Base-by-base conservation (phyloP, 2,329 filamentous ascomycete genomes). In the Colletotrichum sp. region DNA sequence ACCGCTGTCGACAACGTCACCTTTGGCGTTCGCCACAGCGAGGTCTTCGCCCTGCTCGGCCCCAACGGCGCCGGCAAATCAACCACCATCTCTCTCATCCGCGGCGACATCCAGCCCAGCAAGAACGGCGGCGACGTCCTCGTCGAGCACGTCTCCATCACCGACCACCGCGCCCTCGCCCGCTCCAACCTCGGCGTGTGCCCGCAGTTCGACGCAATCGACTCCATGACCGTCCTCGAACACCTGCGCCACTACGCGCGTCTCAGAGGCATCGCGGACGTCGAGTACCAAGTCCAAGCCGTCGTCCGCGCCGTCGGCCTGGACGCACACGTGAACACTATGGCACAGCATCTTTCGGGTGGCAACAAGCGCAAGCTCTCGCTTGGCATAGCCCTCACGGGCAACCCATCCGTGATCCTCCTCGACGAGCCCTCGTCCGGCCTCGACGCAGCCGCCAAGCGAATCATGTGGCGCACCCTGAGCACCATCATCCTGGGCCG, bases 31-130 rank as follows among this genome's bases (percentile, higher is more conserved):
- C 90, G 91, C 15, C 92, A 91, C 67, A 94, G 95, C 63, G 94
- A 98, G 82, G 94, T 98, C 1, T 98, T 98, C 84, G 96, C 96
- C 0, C 89, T 98, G 0, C 90, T 99, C 1, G 96, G 96, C 0
- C 96, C 96, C 18, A 98, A 98, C 82, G 96, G 96, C 24, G 96
- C 96, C 2, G 96, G 96, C 75, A 98, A 98, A 80, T 95, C 94
- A 0, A 98, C 96, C 0, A 98, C 94, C 0, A 98, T 98, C 80
- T 95, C 94, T 1, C 88, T 98, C 59, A 95, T 99, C 79, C 92
- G 96, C 77, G 96, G 96, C 16, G 96, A 98, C 80, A 90, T 96
- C 28, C 92, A 92, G 64, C 95, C 96, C 0, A 92, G 91, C 69
- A 86, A 85, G 71, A 90, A 92, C 69, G 91, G 91, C n/a, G 95